These are phyloP conservation scores for Tilletia caries DNA, from an alignment of 1,284 basidiomycete genomes.

Conservation along the genomic window DNA sequence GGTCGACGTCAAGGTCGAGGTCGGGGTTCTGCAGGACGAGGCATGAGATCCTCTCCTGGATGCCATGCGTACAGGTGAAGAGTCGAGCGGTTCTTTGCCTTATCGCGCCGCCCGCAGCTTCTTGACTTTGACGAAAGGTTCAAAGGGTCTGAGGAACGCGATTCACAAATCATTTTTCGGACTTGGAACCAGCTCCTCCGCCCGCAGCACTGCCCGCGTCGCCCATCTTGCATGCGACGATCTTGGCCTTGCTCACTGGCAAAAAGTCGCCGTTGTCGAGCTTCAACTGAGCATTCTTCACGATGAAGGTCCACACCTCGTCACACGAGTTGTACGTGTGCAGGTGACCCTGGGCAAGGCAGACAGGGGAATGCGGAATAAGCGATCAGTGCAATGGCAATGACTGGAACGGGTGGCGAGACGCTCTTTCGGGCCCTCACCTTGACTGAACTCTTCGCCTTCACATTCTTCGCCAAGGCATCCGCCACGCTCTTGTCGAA, in stretches of 20 bases:
- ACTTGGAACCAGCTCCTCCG: not conserved
- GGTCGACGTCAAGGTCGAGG: too few species aligned
- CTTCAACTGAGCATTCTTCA: constrained; percentile 48
- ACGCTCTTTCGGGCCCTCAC: constrained; percentile 26
- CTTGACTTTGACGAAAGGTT: too few species aligned
- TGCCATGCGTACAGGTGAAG: too few species aligned
- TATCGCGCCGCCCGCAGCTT: too few species aligned
- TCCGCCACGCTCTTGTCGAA: constrained; percentile 52
- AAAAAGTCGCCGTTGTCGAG: constrained; percentile 49
- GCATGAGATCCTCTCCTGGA: too few species aligned
- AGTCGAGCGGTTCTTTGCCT: too few species aligned
- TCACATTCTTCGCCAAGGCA: constrained; percentile 46
- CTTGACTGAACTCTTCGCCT: constrained; percentile 48
- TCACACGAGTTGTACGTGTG: constrained; percentile 50
- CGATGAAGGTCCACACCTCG: constrained; percentile 53
- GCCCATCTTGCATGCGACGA: constrained; percentile 53
- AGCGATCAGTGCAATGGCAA: not conserved
- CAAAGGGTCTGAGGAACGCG: too few species aligned
- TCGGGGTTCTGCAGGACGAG: too few species aligned
- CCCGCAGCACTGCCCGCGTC: constrained; percentile 18
- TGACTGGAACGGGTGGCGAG: too few species aligned
- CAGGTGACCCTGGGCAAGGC: constrained; percentile 40
- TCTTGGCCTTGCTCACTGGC: constrained; percentile 46
- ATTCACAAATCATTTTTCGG: too few species aligned
- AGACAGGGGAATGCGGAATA: not conserved